Evolutionary conservation across 2,329 filamentous ascomycete genomes (phyloP).

Genomic region (Xylariomycetidae sp.): DNA sequence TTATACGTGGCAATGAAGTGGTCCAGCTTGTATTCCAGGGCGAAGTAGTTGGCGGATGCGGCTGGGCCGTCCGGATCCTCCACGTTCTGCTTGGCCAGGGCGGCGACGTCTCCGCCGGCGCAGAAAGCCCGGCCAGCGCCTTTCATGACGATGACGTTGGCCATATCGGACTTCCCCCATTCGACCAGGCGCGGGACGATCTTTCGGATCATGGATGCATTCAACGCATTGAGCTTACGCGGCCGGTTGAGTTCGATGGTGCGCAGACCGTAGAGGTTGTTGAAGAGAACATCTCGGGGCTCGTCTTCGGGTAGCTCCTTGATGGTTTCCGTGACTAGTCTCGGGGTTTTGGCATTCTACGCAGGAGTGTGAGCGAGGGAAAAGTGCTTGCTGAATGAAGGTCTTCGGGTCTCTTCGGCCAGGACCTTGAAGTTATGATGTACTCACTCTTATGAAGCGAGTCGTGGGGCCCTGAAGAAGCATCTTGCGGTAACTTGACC

Average conservation of each 20-base stretch:
- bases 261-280: slow-evolving; percentile 79
- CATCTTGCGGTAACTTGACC: too few species aligned
- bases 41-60: slow-evolving; percentile 80
- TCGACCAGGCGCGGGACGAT: slow-evolving; percentile 84
- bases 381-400: too few species aligned
- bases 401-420: too few species aligned
- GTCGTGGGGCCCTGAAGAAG: too few species aligned
- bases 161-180: slow-evolving; percentile 92
- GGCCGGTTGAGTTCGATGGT: slow-evolving; percentile 93
- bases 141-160: slow-evolving; percentile 88
- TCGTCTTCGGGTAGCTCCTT: slow-evolving; percentile 64
- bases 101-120: slow-evolving; percentile 84
- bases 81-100: slow-evolving; percentile 68
- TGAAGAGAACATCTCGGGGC: slow-evolving; percentile 87
- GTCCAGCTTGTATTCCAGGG: slow-evolving; percentile 90
- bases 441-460: too few species aligned
- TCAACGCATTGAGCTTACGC: slow-evolving; percentile 84
- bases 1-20: slow-evolving; percentile 89
- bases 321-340: slow-evolving; percentile 24
- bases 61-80: slow-evolving; percentile 63
- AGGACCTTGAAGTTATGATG: too few species aligned
- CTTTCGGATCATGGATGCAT: slow-evolving; percentile 91
- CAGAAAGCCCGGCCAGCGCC: slow-evolving; percentile 86
- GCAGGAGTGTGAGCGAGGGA: slow-evolving; percentile 5
- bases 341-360: slow-evolving; percentile 33